Evolutionary conservation across 1,284 basidiomycete genomes (phyloP), one percentile per base, ranked within the genome.

Genomic region (Ustilago nuda): DNA sequence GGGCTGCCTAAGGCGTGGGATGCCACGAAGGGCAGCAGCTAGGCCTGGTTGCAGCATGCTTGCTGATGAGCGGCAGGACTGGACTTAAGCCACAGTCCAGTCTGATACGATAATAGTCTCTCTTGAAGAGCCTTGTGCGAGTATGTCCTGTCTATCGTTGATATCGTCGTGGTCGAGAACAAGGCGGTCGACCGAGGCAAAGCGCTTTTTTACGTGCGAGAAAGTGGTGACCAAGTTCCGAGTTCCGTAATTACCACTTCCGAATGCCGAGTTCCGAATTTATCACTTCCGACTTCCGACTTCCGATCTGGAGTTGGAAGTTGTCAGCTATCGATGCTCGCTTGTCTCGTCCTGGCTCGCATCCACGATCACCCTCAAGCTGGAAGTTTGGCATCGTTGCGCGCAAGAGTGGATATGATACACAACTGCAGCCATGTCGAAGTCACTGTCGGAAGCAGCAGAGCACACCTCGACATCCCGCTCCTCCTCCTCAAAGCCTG

Each of bases 21-120:
- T 15, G 39, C 36, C 39, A 35, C 61, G 51, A 30, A 63, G 39
- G 13, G 61, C 56, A 32, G 56, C 61, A 2, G 56, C 15, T 17
- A 52, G 11, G 2, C 66, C 66, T 7, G 56, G 39, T 19, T 36
- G 23, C 41, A 69, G 66, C 66, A 69, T 69, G 15, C 6, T 50
- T 35, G 15, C 35, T 6, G 15, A 5, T 17, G 11, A 48, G 54
- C 36, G 13, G 36, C 8, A 45, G 11, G 19, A 5, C 11, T 27
- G 33, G 35, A 8, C 5, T 8, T 39, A 11, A 11, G n/a, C 41
- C 41, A 19, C 41, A 4, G 17, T 45, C 41, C 4, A 4, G 48
- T 32, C 8, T 12, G 6, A 4, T 13, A 7, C 13, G 27, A 30
- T 11, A 8, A 32, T 50, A 12, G 8, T 32, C 27, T 19, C 23